Conservation (phyloP, 2,329 filamentous ascomycete genomes). For the Sporothrix variecibatus region DNA sequence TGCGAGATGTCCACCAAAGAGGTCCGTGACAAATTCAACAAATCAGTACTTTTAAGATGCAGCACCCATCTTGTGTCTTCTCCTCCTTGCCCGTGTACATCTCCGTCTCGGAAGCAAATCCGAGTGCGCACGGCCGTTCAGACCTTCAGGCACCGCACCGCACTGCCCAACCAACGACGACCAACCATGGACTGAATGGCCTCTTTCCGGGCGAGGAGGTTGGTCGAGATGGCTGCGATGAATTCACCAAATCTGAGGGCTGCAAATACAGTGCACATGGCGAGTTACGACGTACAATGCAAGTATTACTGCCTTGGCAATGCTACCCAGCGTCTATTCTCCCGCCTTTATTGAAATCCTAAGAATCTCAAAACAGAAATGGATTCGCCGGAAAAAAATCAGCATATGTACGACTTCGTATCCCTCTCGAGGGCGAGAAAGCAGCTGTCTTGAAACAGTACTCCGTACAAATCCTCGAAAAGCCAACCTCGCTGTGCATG, state of each 20-base stretch:
- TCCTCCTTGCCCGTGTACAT: neutral
- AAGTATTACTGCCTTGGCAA: neutral
- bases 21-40: neutral
- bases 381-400: neutral
- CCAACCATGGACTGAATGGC: neutral
- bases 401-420: neutral
- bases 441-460: too few species aligned
- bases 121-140: conserved; percentile 12
- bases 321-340: conserved; percentile 5
- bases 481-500: too few species aligned
- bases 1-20: neutral
- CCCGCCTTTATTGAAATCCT: neutral
- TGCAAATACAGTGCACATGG: neutral
- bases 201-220: neutral
- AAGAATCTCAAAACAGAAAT: neutral
- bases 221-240: neutral
- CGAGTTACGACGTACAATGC: neutral
- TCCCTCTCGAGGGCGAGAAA: too few species aligned
- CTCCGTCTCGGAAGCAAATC: conserved; percentile 4
- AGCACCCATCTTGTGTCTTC: neutral
- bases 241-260: neutral
- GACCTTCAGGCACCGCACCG: neutral
- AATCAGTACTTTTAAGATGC: neutral
- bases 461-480: too few species aligned
- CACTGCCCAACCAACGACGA: neutral